phyloP scores from a whole-genome alignment of 2,329 filamentous ascomycete genomes.

The Fusarium tricinctum region DNA sequence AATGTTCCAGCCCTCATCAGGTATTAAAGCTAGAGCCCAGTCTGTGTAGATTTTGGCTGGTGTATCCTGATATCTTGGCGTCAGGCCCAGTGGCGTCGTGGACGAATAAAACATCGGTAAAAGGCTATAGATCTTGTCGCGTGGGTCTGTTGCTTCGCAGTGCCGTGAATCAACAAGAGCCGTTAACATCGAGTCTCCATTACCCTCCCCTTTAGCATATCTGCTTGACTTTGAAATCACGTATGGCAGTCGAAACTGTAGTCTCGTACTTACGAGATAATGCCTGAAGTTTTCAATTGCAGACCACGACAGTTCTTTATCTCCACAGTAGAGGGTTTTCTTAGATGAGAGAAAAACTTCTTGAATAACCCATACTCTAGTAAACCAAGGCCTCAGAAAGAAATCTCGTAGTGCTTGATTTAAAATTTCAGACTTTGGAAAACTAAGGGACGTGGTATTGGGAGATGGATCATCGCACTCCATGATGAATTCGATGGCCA shows the following conservation, averaged over 20 bases:
- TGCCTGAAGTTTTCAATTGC: background rate
- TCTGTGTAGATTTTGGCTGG: background rate
- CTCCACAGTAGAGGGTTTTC: background rate
- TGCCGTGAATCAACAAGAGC: background rate
- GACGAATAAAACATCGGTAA: background rate
- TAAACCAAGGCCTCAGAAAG: constrained; percentile 1
- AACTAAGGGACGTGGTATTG: fast-evolving
- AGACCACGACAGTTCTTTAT: fast-evolving
- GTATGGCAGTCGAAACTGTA: too few species aligned
- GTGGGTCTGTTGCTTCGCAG: background rate
- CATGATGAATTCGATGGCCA: background rate
- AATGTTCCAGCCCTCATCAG: background rate
- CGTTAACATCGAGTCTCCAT: background rate
- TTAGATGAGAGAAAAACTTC: background rate
- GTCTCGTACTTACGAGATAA: too few species aligned
- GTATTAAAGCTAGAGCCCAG: too few species aligned
- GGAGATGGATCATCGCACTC: background rate
- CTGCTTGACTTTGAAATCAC: too few species aligned
- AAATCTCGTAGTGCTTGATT: background rate
- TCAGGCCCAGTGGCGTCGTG: fast-evolving
- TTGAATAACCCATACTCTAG: background rate
- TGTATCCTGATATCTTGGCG: background rate
- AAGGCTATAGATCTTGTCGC: background rate
- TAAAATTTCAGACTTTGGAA: background rate
- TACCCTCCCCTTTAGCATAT: too few species aligned